Evolutionary conservation across 331 rosid species (phyloP).

Genomic region (Dryas integrifolia): DNA sequence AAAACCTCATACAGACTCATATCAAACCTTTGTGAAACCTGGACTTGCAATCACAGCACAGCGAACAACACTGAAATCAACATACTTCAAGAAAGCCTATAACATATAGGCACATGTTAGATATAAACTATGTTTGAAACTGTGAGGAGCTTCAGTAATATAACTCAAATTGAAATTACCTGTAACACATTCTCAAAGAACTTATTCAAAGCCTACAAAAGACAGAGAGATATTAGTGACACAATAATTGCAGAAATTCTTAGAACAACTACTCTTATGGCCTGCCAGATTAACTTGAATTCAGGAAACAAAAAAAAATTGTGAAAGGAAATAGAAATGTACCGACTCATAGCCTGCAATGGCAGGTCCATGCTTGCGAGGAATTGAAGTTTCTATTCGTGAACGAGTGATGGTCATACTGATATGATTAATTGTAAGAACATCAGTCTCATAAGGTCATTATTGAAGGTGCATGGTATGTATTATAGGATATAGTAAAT

Average conservation of each 20-base stretch:
- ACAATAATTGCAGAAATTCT: slow-evolving; percentile 8
- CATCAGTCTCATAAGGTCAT: slow-evolving; percentile 8
- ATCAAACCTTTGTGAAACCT: slow-evolving; percentile 87
- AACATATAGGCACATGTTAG: slow-evolving; percentile 24
- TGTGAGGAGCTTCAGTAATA: slow-evolving; percentile 9
- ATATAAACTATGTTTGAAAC: background rate
- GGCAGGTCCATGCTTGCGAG: slow-evolving; percentile 96
- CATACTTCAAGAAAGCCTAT: slow-evolving; percentile 89
- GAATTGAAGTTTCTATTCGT: slow-evolving; percentile 88
- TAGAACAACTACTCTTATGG: slow-evolving; percentile 1
- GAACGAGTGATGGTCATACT: slow-evolving; percentile 93
- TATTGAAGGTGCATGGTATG: background rate
- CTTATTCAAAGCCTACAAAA: slow-evolving; percentile 77
- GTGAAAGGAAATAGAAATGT: slow-evolving; percentile 21
- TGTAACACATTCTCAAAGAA: slow-evolving; percentile 85
- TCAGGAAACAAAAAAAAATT: background rate
- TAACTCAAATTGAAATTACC: slow-evolving; percentile 42
- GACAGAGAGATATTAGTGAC: slow-evolving; percentile 30
- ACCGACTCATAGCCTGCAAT: slow-evolving; percentile 94
- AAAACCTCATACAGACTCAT: slow-evolving; percentile 14
- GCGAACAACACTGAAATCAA: slow-evolving; percentile 83
- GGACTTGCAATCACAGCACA: slow-evolving; percentile 99
- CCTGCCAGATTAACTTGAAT: background rate
- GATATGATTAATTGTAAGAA: slow-evolving; percentile 24
- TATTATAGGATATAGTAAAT: background rate